phyloP scores from a whole-genome alignment of 352 stramenopile genomes.

The Phytopythium litorale region DNA sequence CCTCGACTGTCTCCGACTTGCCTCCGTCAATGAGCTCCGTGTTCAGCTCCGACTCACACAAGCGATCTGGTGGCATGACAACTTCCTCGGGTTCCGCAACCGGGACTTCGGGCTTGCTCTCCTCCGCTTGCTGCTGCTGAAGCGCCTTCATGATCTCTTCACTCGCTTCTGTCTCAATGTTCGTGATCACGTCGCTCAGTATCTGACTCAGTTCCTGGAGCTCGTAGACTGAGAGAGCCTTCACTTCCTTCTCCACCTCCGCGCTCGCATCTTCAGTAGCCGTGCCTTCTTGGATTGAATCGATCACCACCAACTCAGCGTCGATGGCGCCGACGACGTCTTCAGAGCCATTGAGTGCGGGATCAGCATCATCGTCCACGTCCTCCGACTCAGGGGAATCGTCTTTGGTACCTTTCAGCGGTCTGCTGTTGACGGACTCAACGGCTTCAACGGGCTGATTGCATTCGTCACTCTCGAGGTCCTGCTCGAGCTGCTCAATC shows the following conservation, averaged over 20 bases:
- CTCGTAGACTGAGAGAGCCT: neutral
- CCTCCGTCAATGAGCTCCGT: slow-evolving; percentile 20
- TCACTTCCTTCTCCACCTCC: neutral
- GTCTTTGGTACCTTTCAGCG: slow-evolving; percentile 18
- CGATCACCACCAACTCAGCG: neutral
- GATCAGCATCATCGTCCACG: slow-evolving; percentile 2
- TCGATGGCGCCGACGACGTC: neutral
- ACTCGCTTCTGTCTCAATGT: neutral
- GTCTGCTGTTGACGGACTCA: slow-evolving; percentile 24
- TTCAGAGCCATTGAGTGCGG: neutral
- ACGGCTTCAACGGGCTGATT: slow-evolving; percentile 8
- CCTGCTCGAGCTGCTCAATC: slow-evolving; percentile 8
- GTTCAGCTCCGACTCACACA: slow-evolving; percentile 15
- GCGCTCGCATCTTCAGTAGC: neutral
- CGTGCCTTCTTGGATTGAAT: neutral
- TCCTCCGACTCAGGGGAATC: slow-evolving; percentile 5
- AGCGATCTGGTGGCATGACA: slow-evolving; percentile 5
- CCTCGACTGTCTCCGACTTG: slow-evolving; percentile 22
- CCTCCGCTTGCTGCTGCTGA: neutral
- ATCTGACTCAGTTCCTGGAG: neutral
- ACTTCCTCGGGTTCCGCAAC: neutral
- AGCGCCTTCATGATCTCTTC: neutral
- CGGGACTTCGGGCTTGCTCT: neutral
- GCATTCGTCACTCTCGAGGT: slow-evolving; percentile 7
- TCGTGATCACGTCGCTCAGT: neutral